phyloP scores from a whole-genome alignment of 2,329 filamentous ascomycete genomes.

The Ustulina deusta region DNA sequence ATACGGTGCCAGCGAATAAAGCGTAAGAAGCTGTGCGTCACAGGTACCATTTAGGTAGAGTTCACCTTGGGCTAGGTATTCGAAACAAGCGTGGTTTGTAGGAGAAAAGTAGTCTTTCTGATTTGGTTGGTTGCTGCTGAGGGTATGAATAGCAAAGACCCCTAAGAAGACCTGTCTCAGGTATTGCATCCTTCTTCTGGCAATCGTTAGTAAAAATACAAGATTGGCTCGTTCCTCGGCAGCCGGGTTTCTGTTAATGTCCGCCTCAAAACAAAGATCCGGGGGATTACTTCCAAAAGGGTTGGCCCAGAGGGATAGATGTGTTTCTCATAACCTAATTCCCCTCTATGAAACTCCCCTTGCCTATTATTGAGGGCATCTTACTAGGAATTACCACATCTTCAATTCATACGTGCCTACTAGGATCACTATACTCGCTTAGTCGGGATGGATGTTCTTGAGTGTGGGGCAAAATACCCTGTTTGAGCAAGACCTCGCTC shows the following conservation, averaged over 20 bases:
- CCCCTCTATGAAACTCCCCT: background rate
- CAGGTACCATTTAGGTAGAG: background rate
- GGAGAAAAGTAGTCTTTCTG: background rate
- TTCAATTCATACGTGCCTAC: no score
- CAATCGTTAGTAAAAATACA: background rate
- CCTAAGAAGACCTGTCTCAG: background rate
- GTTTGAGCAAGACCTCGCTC: background rate
- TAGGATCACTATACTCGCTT: background rate
- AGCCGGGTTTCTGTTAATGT: background rate
- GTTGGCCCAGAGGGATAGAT: background rate
- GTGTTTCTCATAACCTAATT: background rate
- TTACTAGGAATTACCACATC: background rate
- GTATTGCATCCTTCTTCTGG: background rate
- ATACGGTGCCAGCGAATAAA: conserved; percentile 71
- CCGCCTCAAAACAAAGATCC: background rate
- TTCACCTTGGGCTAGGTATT: background rate
- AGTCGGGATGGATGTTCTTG: background rate
- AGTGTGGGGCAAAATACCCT: background rate
- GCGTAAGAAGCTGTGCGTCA: background rate
- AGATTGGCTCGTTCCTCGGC: background rate
- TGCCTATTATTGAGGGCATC: background rate
- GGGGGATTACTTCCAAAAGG: background rate
- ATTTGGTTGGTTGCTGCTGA: no score
- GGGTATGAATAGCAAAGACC: background rate
- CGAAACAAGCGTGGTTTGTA: background rate